Evolutionary conservation across 2,329 filamentous ascomycete genomes (phyloP).

Genomic region (Sclerotinia spermophila): DNA sequence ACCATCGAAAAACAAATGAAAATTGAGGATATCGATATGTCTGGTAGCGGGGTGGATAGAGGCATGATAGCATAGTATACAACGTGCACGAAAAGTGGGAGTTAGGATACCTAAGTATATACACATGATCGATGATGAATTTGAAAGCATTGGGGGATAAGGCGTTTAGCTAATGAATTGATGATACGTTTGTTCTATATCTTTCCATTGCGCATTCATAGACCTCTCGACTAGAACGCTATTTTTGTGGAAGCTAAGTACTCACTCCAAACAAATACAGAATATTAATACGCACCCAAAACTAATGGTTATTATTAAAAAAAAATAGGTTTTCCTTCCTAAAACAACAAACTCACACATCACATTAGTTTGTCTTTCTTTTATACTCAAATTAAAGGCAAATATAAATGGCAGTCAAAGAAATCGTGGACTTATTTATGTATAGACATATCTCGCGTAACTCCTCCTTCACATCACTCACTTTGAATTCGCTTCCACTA

Average conservation of each 20-base stretch:
- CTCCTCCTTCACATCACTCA: background rate
- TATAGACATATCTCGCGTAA: background rate
- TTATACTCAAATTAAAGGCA: background rate
- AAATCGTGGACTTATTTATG: no score
- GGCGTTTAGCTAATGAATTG: background rate
- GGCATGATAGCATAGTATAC: background rate
- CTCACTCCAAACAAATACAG: background rate
- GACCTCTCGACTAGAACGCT: background rate
- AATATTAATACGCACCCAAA: background rate
- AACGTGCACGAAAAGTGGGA: background rate
- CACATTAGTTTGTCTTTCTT: background rate
- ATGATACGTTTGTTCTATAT: background rate
- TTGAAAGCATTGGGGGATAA: background rate
- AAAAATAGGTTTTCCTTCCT: background rate
- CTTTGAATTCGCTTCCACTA: background rate
- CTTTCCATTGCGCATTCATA: background rate
- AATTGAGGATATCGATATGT: background rate
- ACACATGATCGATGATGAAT: background rate
- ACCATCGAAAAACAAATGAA: background rate
- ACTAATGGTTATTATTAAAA: background rate
- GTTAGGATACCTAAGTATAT: background rate
- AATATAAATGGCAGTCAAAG: no score
- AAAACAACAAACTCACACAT: background rate
- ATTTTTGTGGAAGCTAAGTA: background rate
- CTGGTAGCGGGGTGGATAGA: background rate